phyloP scores from a whole-genome alignment of 805 yeast species.

The Metschnikowia peoriensis region DNA sequence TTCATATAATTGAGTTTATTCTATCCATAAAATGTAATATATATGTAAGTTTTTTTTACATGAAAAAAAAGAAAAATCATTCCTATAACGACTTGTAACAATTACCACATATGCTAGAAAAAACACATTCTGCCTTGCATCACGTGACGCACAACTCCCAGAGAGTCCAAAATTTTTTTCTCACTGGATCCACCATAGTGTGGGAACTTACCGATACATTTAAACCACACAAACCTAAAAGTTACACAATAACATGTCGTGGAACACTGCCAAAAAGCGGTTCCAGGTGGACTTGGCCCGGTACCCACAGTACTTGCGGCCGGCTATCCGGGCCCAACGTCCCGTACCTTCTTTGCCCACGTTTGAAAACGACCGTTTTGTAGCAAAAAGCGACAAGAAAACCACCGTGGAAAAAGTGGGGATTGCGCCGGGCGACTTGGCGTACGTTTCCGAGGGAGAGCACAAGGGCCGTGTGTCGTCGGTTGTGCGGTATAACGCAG shows the following conservation, averaged over 20 bases:
- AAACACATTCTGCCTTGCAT: no score
- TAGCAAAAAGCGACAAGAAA: slow-evolving; percentile 32
- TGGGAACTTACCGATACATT: background rate
- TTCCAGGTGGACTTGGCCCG: slow-evolving; percentile 35
- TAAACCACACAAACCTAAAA: background rate
- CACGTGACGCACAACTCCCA: no score
- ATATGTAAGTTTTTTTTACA: no score
- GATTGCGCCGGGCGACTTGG: slow-evolving; percentile 73
- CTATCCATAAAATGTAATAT: no score
- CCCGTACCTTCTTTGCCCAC: slow-evolving; percentile 35
- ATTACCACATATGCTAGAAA: no score
- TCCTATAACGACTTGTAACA: no score
- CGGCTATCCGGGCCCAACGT: slow-evolving; percentile 20
- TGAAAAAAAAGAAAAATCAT: no score
- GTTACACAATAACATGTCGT: slow-evolving; percentile 24
- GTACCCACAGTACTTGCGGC: slow-evolving; percentile 32
- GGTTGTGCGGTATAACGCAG: slow-evolving; percentile 56
- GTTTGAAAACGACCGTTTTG: slow-evolving; percentile 22
- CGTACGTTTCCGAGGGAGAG: slow-evolving; percentile 66
- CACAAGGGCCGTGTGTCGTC: slow-evolving; percentile 73
- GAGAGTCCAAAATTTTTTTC: no score
- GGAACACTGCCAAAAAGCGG: slow-evolving; percentile 34
- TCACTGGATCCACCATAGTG: no score
- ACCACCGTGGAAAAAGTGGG: slow-evolving; percentile 54
- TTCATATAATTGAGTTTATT: no score